Conservation (phyloP, 257 asterid genomes). For the Thymus quinquecostatus region DNA sequence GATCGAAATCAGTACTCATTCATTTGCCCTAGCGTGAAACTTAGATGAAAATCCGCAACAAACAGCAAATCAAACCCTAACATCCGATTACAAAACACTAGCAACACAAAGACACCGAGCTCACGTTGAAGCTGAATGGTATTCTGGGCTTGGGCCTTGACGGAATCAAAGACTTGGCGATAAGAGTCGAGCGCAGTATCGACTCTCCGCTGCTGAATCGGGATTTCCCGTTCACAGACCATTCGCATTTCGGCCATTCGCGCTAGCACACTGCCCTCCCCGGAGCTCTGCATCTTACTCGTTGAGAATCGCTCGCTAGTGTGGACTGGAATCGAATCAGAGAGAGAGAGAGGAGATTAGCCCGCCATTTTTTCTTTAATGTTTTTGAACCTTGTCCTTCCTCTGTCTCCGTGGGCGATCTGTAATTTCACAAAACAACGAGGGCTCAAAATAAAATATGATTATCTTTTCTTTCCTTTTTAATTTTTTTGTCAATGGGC, state of each 20-base stretch:
- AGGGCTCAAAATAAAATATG: too few relatives aligned
- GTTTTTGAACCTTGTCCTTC: slow-evolving; percentile 22
- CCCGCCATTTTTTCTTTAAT: slow-evolving; percentile 50
- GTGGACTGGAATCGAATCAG: neutral
- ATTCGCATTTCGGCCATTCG: slow-evolving; percentile 65
- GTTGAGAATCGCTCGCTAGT: neutral
- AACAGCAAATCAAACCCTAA: slow-evolving; percentile 28
- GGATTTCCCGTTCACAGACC: slow-evolving; percentile 68
- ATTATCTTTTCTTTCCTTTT: too few relatives aligned
- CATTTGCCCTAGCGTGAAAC: neutral
- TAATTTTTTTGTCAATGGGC: too few relatives aligned
- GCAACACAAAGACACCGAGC: neutral
- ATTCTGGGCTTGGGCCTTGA: slow-evolving; percentile 49
- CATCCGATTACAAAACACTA: slow-evolving; percentile 3
- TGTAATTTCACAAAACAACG: neutral
- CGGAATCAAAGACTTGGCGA: slow-evolving; percentile 45
- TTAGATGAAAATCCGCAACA: neutral
- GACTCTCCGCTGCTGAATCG: slow-evolving; percentile 60
- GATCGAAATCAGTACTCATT: neutral
- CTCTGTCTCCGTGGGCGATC: neutral
- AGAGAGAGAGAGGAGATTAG: slow-evolving; percentile 26
- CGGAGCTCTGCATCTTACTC: slow-evolving; percentile 51
- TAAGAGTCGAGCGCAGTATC: slow-evolving; percentile 42
- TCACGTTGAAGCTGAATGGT: slow-evolving; percentile 71
- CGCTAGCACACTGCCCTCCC: slow-evolving; percentile 35